Conservation (phyloP, 495 filamentous ascomycete genomes). For the Xylaria castorea region DNA sequence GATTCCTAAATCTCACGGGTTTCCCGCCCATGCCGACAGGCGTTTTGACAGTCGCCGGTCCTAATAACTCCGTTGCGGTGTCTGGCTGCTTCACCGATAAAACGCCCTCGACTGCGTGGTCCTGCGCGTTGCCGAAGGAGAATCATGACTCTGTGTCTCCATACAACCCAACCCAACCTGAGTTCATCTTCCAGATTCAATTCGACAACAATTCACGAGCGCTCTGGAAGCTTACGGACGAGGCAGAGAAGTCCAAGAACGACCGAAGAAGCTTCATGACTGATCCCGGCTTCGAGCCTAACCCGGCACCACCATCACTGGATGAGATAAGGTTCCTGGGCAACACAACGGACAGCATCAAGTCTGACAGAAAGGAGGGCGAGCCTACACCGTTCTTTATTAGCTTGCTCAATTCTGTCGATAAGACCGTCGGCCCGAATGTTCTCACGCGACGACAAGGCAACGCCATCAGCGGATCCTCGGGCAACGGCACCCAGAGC, state of each 20-base stretch:
- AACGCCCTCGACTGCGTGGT: slow-evolving; percentile 74
- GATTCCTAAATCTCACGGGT: slow-evolving; percentile 73
- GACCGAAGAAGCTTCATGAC: slow-evolving; percentile 26
- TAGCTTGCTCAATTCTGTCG: slow-evolving; percentile 49
- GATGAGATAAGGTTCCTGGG: slow-evolving; percentile 80
- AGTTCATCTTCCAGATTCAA: slow-evolving; percentile 78
- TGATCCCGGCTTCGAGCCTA: slow-evolving; percentile 56
- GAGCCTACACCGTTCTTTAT: slow-evolving; percentile 76
- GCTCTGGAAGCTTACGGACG: slow-evolving; percentile 49
- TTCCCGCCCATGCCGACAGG: slow-evolving; percentile 88
- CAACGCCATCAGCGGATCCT: slow-evolving; percentile 28
- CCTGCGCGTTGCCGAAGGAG: slow-evolving; percentile 80
- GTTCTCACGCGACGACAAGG: slow-evolving; percentile 46
- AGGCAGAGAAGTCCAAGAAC: slow-evolving; percentile 19
- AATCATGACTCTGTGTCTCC: slow-evolving; percentile 65
- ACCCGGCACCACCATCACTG: slow-evolving; percentile 67
- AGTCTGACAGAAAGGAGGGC: slow-evolving; percentile 64
- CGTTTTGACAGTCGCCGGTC: slow-evolving; percentile 73
- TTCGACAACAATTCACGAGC: slow-evolving; percentile 73
- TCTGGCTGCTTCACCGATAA: slow-evolving; percentile 65
- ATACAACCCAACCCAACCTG: slow-evolving; percentile 69
- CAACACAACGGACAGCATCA: slow-evolving; percentile 77
- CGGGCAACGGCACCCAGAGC: slow-evolving; percentile 17
- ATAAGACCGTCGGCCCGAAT: slow-evolving; percentile 44
- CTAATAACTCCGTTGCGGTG: slow-evolving; percentile 62